Evolutionary conservation across 225 moss, liverwort and hornwort genomes (phyloP).

Genomic region (Asterella californica): DNA sequence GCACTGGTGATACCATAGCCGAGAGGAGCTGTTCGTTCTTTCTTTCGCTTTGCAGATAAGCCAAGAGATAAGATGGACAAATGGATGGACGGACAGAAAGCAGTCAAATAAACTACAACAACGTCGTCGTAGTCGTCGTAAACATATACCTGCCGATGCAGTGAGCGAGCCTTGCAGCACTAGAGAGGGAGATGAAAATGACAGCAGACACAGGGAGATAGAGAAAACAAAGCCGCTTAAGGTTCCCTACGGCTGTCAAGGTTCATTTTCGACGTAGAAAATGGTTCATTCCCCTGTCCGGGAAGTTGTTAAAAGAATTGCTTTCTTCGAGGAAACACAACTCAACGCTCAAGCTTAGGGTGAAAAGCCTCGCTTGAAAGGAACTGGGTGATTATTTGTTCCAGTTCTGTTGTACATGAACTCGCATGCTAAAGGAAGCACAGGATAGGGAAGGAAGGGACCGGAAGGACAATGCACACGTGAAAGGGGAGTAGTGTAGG

Average conservation of each 20-base stretch:
- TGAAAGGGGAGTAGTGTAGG: not conserved
- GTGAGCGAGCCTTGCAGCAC: not conserved
- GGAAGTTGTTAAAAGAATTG: not conserved
- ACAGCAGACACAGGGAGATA: no score
- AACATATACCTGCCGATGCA: not conserved
- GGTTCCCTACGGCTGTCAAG: no score
- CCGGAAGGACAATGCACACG: not conserved
- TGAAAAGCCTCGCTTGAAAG: not conserved
- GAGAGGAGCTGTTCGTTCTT: no score
- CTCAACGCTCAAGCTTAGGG: not conserved
- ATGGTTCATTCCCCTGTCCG: not conserved
- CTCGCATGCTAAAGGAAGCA: not conserved
- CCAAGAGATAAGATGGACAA: not conserved
- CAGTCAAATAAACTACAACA: not conserved
- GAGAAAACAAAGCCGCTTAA: no score
- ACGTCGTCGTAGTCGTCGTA: no score
- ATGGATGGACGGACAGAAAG: slow-evolving; percentile 4
- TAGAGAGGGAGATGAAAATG: not conserved
- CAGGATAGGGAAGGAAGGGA: not conserved
- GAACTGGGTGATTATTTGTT: not conserved
- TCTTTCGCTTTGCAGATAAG: not conserved
- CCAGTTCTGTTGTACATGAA: not conserved
- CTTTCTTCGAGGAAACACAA: not conserved
- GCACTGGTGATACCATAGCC: not conserved
- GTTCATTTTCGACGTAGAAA: not conserved